Base-by-base conservation (phyloP, 2,329 filamentous ascomycete genomes). In the Talaromyces funiculosus region DNA sequence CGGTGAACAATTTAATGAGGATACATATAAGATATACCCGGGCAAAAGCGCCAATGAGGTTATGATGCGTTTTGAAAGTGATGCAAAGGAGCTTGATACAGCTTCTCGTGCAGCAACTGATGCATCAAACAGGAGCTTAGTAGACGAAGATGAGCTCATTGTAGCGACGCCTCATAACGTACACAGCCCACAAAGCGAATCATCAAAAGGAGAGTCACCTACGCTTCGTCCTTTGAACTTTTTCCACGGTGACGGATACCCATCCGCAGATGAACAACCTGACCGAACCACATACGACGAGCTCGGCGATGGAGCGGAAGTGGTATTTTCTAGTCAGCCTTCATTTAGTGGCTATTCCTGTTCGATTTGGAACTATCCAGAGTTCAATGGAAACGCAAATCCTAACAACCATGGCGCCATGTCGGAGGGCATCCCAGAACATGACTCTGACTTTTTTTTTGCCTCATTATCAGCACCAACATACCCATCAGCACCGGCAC, bases 61-160 rank as follows among this genome's bases (percentile, higher is more conserved):
- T 20, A 59, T 59, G 56, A 20, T 1, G 20, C 35, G 26, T 16
- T 59, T 42, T 42, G 42, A 31, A 33, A 18, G 22, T 8, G n/a
- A 20, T 6, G 45, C 45, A 42, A 51, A 3, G 9, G 45, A 59
- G 4, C 9, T 59, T 38, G 45, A 53, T 22, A 18, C n/a, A 53
- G 24, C 24, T 42, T 59, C 56, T 40, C 3, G 26, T 42, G 56
- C 10, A 53, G 56, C 56, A 14, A 59, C 45, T 5, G 33, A 59
- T 18, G 56, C 31, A 20, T 53, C 45, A 29, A 24, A 14, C 10
- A 51, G 33, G 22, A 26, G 16, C 22, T 7, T 24, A 18, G 22
- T 4, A 24, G 47, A 29, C 9, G 33, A 59, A 18, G 56, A 51
- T 16, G 35, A 59, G 5, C 4, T 29, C 12, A n/a, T 9, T 12